Evolutionary conservation across 768 basidiomycete genomes (phyloP), one percentile per base, ranked within the genome.

Genomic region (Tulasnella sp.): DNA sequence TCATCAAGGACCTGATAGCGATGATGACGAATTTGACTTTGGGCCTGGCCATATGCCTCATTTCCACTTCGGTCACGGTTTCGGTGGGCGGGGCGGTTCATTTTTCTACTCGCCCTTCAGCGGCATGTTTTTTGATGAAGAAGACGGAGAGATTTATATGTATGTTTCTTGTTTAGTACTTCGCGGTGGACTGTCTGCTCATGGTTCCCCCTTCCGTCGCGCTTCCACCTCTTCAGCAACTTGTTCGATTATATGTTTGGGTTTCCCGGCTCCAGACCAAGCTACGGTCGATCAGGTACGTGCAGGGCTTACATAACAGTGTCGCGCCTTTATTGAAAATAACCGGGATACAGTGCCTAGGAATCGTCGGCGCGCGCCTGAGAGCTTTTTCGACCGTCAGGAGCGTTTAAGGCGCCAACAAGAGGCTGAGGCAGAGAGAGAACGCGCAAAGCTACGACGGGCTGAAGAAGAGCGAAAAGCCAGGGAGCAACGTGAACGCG

Each of bases 1-100:
- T 79, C 82, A 90, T 29, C 86, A 89, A 77, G 80, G 81, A 74
- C 83, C 81, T 31, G 34, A 69, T 67, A 15, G 80, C 29, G 79
- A 79, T 71, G 71, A 77, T 31, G 70, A 75, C 25, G 78, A 80
- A 70, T 76, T 74, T 54, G 74, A 78, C 78, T 78, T 67, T 39
- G 34, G 76, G 67, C 74, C 70, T 79, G 12, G 17, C 34, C 49
- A 76, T 58, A 19, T 15, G 19, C 31, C 76, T 40, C 45, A 70
- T 17, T 58, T 49, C 29, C 64, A 71, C 14, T 68, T 42, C 64
- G 73, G 54, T 40, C 9, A 22, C n/a, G 67, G 42, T 39, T 69
- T 69, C 22, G 58, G 42, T 45, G 22, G 70, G 34, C 34, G 54
- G 72, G 42, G 75, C 31, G 75, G 68, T 25, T 11, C 36, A 49